Base-by-base conservation (phyloP, 768 basidiomycete genomes). In the Obba rivulosa region DNA sequence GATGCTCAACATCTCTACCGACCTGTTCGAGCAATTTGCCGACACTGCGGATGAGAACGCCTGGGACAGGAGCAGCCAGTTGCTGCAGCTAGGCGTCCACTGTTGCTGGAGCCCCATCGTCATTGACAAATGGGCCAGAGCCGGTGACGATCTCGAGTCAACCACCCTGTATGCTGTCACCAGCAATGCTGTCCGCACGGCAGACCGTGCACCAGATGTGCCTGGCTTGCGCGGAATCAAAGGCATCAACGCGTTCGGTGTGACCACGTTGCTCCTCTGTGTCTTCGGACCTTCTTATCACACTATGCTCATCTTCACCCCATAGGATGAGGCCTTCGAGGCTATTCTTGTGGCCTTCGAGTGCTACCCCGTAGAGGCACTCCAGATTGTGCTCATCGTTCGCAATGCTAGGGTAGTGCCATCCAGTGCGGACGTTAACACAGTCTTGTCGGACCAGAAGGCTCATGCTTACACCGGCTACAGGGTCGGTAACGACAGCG, bases 1-100 rank as follows among this genome's bases (percentile, higher is more conserved):
- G 17, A 60, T 65, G 61, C 61, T 67, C 10, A 62, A 59, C 10
- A 35, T 23, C 31, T 57, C 60, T 0, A 53, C 49, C 1, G 36
- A 49, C 4, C 39, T 62, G 17, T 50, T 52, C 45, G 25, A 22
- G 16, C 34, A 45, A 20, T 5, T 39, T 18, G 20, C 44, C 28
- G 37, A 25, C 25, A 1, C 22, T 42, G 14, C 3, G 10, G 4
- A 13, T 2, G 47, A 38, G 10, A 7, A 5, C 28, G 14, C 53
- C 3, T 49, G 48, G 48, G 20, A 35, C 23, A 13, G 48, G 13
- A 40, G 41, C 17, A 55, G 44, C 21, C 43, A 57, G 2, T 48
- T 76, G 4, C 53, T 60, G 16, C 74, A 76, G 59, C 69, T 79
- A 24, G 77, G 75, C 9, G 65, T 80, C 38, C 79, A 80, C 59